Percentiles rank a stretch among this genome's conserved stretches.
phyloP scores from a whole-genome alignment of 1,284 basidiomycete genomes.

The Chalciporus sp. region DNA sequence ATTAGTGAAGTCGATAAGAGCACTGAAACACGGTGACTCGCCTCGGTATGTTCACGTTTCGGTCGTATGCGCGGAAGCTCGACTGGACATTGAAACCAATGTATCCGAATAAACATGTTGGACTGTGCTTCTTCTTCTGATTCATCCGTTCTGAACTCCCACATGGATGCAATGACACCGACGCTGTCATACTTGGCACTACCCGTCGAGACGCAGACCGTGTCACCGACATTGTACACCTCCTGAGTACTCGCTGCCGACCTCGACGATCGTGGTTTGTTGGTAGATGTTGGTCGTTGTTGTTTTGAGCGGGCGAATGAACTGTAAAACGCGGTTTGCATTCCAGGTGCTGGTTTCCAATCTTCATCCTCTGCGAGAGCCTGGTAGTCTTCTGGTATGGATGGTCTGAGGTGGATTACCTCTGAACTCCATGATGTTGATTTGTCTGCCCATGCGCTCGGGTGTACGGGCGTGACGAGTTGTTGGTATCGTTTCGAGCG shows the following conservation, averaged over 20 bases:
- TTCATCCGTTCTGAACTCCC: constrained; percentile 47
- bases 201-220: constrained; percentile 61
- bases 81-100: constrained; percentile 70
- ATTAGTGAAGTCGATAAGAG: constrained; percentile 1
- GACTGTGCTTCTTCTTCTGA: constrained; percentile 22
- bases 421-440: constrained; percentile 44
- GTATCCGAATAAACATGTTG: constrained; percentile 57
- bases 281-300: constrained; percentile 20
- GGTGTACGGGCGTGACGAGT: constrained; percentile 43
- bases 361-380: constrained; percentile 39
- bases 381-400: constrained; percentile 32
- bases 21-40: constrained; percentile 32
- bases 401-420: constrained; percentile 41
- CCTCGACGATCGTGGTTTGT: constrained; percentile 30
- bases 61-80: constrained; percentile 61
- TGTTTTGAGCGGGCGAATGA: constrained; percentile 34
- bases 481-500: constrained; percentile 59
- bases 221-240: constrained; percentile 59
- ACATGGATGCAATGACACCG: constrained; percentile 67
- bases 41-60: constrained; percentile 57
- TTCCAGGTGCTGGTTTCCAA: constrained; percentile 21
- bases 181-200: constrained; percentile 55
- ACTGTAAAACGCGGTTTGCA: constrained; percentile 33
- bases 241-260: constrained; percentile 23
- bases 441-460: constrained; percentile 31